Evolutionary conservation across 2,329 filamentous ascomycete genomes (phyloP).

Genomic region (Simplicillium sp.): DNA sequence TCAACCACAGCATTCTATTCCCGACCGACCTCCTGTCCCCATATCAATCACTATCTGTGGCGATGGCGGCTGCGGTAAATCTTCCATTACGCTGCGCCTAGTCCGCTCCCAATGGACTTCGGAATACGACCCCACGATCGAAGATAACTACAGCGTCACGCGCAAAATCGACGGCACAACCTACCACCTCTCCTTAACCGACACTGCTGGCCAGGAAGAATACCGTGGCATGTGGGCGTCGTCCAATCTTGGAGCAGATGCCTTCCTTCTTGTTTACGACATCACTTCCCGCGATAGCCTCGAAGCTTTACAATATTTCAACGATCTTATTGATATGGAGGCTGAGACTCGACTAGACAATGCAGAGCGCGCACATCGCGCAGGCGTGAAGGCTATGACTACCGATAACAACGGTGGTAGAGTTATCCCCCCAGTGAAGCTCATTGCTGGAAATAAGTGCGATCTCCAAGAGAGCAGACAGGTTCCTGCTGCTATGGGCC

Average conservation of each 20-base stretch:
- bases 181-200: conserved; percentile 71
- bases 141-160: conserved; percentile 79
- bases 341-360: conserved; percentile 59
- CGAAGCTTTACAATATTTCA: conserved; percentile 66
- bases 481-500: conserved; percentile 59
- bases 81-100: conserved; percentile 73
- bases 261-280: conserved; percentile 81
- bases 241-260: conserved; percentile 69
- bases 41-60: conserved; percentile 77
- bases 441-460: conserved; percentile 81
- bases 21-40: conserved; percentile 30
- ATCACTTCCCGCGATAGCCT: conserved; percentile 65
- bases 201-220: conserved; percentile 85
- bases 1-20: neutral
- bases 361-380: conserved; percentile 40
- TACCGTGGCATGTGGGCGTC: conserved; percentile 81
- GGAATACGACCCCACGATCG: conserved; percentile 73
- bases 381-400: conserved; percentile 21
- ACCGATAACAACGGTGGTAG: conserved; percentile 23
- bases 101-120: conserved; percentile 78
- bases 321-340: conserved; percentile 78
- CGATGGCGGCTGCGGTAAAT: conserved; percentile 78
- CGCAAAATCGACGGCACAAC: conserved; percentile 70
- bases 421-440: conserved; percentile 65
- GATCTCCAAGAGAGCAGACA: conserved; percentile 62